Conservation (phyloP, 495 filamentous ascomycete species). For the Terfezia boudieri region DNA sequence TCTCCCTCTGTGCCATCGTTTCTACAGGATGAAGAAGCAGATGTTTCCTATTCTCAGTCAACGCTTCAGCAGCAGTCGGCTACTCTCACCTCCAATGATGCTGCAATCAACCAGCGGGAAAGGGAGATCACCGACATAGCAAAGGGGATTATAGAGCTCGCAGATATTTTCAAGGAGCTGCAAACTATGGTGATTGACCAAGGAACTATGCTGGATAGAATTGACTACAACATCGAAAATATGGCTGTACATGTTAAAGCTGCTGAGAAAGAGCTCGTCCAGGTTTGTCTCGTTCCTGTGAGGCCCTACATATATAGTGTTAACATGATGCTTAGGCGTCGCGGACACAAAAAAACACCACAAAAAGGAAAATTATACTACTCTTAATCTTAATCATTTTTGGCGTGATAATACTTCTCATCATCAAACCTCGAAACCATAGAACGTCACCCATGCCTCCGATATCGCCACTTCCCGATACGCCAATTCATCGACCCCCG, state of each 20-base stretch:
- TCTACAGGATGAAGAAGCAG: constrained; percentile 68
- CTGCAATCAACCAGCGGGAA: constrained; percentile 74
- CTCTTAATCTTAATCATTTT: constrained; percentile 62
- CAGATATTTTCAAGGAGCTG: constrained; percentile 87
- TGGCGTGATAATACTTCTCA: constrained; percentile 65
- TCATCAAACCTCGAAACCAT: constrained; percentile 38
- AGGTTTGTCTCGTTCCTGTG: constrained; percentile 29
- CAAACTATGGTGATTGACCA: constrained; percentile 97
- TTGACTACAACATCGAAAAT: constrained; percentile 91
- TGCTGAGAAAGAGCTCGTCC: constrained; percentile 74
- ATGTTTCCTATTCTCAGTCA: constrained; percentile 76
- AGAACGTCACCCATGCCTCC: neutral
- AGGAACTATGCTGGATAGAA: constrained; percentile 89
- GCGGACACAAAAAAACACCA: constrained; percentile 70
- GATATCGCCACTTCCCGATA: neutral
- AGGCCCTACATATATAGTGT: neutral
- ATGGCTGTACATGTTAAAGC: constrained; percentile 78
- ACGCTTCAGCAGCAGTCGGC: constrained; percentile 46
- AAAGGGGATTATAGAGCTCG: constrained; percentile 87
- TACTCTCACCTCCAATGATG: constrained; percentile 54
- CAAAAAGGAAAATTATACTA: constrained; percentile 77
- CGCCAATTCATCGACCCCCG: neutral
- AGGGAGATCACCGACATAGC: constrained; percentile 96
- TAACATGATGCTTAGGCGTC: constrained; percentile 30
- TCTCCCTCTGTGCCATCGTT: constrained; percentile 23